Base-by-base conservation (phyloP, 805 yeast species). In the Teunomyces atbi region DNA sequence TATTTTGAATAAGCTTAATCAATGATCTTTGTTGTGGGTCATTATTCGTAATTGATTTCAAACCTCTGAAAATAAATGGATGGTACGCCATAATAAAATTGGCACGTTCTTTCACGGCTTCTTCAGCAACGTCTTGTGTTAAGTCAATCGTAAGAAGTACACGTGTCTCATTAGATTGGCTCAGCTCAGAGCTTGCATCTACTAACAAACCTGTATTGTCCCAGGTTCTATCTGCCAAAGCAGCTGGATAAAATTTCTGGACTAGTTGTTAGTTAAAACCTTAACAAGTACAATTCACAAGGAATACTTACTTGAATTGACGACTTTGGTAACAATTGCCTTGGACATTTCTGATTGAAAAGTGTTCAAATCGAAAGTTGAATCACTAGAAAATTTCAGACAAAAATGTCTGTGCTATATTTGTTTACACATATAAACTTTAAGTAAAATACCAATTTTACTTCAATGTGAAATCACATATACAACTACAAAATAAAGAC, bases 121-220 rank as follows among this genome's bases (percentile, higher is more conserved):
- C 99, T 4, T 84, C 84, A 4, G 86, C 91, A 0, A 94, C 99
- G 0, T 81, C 58, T 39, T 80, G 79, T 0, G 98, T 94, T 49
- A 94, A 71, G 59, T 94, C 99, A 36, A 94, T 80, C 0, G 99
- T 82, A 41, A 94, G 70, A 16, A 94, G 69, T 10, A 78, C 66
- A 16, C 64, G 65, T 34, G 69, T 54, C 1, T 42, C 42, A n/a
- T 36, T 41, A 6, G 46, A 30, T 3, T 54, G 48, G 16, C 51
- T 46, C 3, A 56, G 57, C 2, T 61, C 66, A 3, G 62, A 52
- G 8, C 81, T 66, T 29, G 92, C 68, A 58, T 91, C 96, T 7
- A 94, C 84, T 38, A 94, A 66, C 28, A 94, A 72, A 1, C 99
- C 99, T 0, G 97, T 91, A 64, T 94, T 94, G 60, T 94, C 99